phyloP scores from a whole-genome alignment of 768 basidiomycete genomes.

The Astraeus odoratus region DNA sequence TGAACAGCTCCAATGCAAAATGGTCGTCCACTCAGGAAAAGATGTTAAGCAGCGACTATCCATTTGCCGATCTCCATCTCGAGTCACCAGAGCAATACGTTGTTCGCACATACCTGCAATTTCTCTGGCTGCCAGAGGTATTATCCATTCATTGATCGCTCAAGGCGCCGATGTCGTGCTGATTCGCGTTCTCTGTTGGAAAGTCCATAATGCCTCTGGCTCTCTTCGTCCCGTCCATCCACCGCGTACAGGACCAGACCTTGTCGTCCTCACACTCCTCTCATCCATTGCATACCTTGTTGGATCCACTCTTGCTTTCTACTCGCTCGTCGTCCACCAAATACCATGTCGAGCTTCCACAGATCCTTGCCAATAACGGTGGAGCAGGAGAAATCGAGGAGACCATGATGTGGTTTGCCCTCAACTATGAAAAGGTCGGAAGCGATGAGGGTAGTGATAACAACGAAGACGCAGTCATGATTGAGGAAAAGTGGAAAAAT shows the following conservation, averaged over 20 bases:
- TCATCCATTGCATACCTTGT: conserved; percentile 51
- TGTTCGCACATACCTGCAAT: conserved; percentile 63
- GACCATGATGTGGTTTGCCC: conserved; percentile 69
- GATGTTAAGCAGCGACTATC: conserved; percentile 47
- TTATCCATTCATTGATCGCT: conserved; percentile 8
- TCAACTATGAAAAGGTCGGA: conserved; percentile 52
- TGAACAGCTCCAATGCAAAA: conserved; percentile 21
- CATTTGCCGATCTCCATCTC: conserved; percentile 36
- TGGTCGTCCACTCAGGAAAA: conserved; percentile 62
- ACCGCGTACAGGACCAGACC: conserved; percentile 36
- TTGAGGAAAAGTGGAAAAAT: conserved; percentile 47
- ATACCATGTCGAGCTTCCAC: conserved; percentile 57
- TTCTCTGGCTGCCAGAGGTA: conserved; percentile 75
- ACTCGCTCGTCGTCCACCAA: conserved; percentile 48
- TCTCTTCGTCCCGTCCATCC: conserved; percentile 48
- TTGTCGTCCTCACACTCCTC: conserved; percentile 24
- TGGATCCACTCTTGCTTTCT: conserved; percentile 61
- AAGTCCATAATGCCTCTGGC: conserved; percentile 70
- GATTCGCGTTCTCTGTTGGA: not conserved
- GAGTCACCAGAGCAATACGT: conserved; percentile 53
- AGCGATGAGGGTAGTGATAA: conserved; percentile 24
- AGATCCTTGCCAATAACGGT: conserved; percentile 51
- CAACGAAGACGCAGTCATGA: conserved; percentile 22
- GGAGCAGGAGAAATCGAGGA: conserved; percentile 63
- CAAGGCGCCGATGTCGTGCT: not conserved